Conservation (phyloP, 2,329 filamentous ascomycete genomes). For the Arthrocladium fulminans region DNA sequence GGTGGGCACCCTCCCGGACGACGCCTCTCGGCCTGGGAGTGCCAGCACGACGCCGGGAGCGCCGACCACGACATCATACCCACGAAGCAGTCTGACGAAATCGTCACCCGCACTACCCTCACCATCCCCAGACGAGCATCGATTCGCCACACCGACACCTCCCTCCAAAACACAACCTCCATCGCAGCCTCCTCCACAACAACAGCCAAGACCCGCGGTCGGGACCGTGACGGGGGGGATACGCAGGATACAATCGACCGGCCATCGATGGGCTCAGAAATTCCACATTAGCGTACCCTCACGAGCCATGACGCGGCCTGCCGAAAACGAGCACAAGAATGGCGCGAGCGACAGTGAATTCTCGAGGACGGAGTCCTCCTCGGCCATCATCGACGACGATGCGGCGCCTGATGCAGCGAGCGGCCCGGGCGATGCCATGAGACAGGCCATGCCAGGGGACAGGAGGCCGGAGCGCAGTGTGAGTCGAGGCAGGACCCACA, state of each 20-base stretch:
- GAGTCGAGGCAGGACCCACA: conserved; percentile 38
- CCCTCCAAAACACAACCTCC: not conserved
- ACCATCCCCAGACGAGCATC: not conserved
- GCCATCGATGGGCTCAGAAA: conserved; percentile 18
- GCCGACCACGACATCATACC: not conserved
- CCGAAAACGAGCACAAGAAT: not conserved
- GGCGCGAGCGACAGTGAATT: not conserved
- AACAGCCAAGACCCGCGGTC: not conserved
- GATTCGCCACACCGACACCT: not conserved
- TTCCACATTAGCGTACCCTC: conserved; percentile 15
- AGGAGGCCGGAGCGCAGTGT: conserved; percentile 28
- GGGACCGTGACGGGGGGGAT: conserved; percentile 10
- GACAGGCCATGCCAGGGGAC: conserved; percentile 19
- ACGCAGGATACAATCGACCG: conserved; percentile 18
- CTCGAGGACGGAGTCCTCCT: not conserved
- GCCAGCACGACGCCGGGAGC: not conserved
- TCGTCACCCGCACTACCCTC: not conserved
- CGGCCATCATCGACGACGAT: conserved; percentile 1
- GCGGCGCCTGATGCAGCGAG: not conserved
- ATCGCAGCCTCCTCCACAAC: not conserved
- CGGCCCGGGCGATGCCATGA: conserved; percentile 23
- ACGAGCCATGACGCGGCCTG: not conserved
- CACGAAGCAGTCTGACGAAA: not conserved
- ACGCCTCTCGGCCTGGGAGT: not conserved
- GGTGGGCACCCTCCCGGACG: not conserved